These are phyloP conservation scores for Eimeria falciformis DNA, from an alignment of 169 alveolate species.

Conservation along the genomic window DNA sequence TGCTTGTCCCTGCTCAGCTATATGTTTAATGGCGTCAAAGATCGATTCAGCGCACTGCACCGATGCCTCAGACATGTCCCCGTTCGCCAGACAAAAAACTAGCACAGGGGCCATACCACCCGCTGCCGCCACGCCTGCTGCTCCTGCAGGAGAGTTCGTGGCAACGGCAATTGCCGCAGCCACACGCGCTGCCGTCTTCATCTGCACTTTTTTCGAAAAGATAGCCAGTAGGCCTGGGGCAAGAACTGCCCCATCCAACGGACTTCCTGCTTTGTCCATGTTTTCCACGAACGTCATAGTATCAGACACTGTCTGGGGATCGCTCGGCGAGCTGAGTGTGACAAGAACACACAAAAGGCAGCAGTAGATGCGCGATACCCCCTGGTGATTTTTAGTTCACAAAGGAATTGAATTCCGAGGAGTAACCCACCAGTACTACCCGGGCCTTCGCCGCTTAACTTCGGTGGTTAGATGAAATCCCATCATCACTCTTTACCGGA, in stretches of 20 bases:
- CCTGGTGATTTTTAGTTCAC: too few relatives aligned
- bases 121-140: slow-evolving; percentile 81
- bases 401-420: too few relatives aligned
- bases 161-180: slow-evolving; percentile 82
- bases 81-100: slow-evolving; percentile 70
- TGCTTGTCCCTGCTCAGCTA: slow-evolving; percentile 72
- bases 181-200: slow-evolving; percentile 80
- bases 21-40: slow-evolving; percentile 59
- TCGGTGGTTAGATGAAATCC: too few relatives aligned
- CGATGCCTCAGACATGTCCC: slow-evolving; percentile 74
- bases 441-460: too few relatives aligned
- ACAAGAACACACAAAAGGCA: not conserved
- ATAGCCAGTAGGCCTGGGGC: slow-evolving; percentile 82
- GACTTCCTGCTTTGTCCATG: slow-evolving; percentile 81
- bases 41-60: slow-evolving; percentile 74
- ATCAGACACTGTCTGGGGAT: slow-evolving; percentile 86
- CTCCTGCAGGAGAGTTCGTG: slow-evolving; percentile 81
- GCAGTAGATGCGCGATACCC: too few relatives aligned
- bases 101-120: slow-evolving; percentile 78
- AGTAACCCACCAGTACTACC: too few relatives aligned
- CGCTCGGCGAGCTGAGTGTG: slow-evolving; percentile 84
- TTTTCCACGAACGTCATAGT: slow-evolving; percentile 87
- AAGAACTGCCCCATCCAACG: slow-evolving; percentile 82
- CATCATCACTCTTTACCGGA: too few relatives aligned
- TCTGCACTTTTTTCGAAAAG: slow-evolving; percentile 77